phyloP scores from a whole-genome alignment of 352 stramenopile genomes.

The Globisporangium yorkense region DNA sequence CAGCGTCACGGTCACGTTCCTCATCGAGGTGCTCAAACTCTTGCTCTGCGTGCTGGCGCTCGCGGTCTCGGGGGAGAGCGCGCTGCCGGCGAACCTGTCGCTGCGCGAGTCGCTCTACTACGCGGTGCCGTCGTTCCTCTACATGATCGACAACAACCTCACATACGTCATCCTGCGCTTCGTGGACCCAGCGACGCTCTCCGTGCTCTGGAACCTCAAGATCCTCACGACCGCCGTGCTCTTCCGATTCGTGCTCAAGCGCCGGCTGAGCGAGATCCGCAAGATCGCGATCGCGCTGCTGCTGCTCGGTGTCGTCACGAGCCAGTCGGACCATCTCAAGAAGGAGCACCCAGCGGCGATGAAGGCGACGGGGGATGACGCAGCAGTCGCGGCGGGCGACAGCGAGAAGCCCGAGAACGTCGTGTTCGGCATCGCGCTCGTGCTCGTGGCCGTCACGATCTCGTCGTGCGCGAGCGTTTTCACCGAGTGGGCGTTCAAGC shows the following conservation, averaged over 20 bases:
- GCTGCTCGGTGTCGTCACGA: constrained; percentile 74
- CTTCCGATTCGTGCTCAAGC: constrained; percentile 79
- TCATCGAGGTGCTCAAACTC: constrained; percentile 84
- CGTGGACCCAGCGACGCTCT: constrained; percentile 80
- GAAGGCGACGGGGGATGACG: constrained; percentile 9
- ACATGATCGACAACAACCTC: constrained; percentile 87
- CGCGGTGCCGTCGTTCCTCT: constrained; percentile 78
- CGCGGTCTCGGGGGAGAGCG: constrained; percentile 27
- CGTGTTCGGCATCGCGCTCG: constrained; percentile 48
- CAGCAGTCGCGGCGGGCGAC: constrained; percentile 7
- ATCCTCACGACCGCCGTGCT: constrained; percentile 82
- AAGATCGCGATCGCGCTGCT: constrained; percentile 73
- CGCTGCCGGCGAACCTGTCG: constrained; percentile 32
- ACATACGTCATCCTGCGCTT: constrained; percentile 86
- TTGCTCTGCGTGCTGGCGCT: constrained; percentile 39
- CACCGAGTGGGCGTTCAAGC: constrained; percentile 83
- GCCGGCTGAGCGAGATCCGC: constrained; percentile 57
- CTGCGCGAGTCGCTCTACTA: constrained; percentile 62
- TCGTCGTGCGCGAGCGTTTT: constrained; percentile 83
- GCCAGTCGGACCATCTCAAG: constrained; percentile 64
- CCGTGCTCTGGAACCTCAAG: constrained; percentile 87
- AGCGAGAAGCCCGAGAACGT: constrained; percentile 18
- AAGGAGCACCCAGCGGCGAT: constrained; percentile 17
- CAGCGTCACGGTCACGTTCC: constrained; percentile 78
- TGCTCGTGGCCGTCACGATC: constrained; percentile 68